A percentile compares a stretch with the other conserved stretches of the same genome.
Evolutionary conservation across 1,139 yeast species (phyloP).

Genomic region (Diutina sp.): DNA sequence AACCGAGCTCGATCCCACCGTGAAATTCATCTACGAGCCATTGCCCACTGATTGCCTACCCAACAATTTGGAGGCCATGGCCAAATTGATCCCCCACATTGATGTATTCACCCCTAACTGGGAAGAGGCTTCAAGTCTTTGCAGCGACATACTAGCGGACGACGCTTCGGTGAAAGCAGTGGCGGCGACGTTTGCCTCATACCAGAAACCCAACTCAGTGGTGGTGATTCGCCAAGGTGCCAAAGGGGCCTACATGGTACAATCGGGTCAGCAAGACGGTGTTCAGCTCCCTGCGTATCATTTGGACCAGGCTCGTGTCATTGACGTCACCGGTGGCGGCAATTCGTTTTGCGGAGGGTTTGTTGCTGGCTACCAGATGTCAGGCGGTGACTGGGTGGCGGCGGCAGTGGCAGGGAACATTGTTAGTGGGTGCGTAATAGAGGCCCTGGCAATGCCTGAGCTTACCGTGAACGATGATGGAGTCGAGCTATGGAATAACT

Average conservation of each 20-base stretch:
- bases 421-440: constrained; percentile 71
- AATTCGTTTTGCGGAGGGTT: constrained; percentile 81
- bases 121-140: constrained; percentile 47
- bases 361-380: constrained; percentile 42
- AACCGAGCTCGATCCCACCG: constrained; percentile 12
- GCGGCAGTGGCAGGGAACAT: constrained; percentile 63
- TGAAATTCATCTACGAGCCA: constrained; percentile 66
- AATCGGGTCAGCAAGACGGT: constrained; percentile 12
- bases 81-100: constrained; percentile 29
- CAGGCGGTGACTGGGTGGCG: constrained; percentile 32
- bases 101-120: constrained; percentile 73
- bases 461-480: neutral
- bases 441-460: constrained; percentile 26
- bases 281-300: constrained; percentile 62
- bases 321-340: constrained; percentile 94
- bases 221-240: constrained; percentile 62
- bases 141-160: constrained; percentile 7
- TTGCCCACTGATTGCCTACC: constrained; percentile 62
- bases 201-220: constrained; percentile 28
- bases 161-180: constrained; percentile 17
- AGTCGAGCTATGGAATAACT: neutral
- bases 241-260: constrained; percentile 37
- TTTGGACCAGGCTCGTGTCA: constrained; percentile 32
- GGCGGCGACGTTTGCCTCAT: constrained; percentile 23
- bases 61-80: constrained; percentile 29